Percentiles rank a stretch among this genome's conserved stretches.
Conservation (phyloP, 2,329 filamentous ascomycete genomes). For the Cercospora sp. region DNA sequence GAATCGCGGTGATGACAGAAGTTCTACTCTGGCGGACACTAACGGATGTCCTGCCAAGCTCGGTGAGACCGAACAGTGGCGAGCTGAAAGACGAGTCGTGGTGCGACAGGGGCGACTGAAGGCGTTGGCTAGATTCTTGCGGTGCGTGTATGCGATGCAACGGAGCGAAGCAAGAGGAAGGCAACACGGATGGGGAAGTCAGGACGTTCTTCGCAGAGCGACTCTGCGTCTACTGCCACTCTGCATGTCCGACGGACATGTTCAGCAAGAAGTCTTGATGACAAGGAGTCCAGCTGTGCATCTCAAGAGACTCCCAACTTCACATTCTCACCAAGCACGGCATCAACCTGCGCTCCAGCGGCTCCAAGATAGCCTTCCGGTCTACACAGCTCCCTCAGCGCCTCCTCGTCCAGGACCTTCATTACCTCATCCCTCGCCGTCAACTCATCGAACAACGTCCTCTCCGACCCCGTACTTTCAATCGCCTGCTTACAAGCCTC, state of each 20-base stretch:
- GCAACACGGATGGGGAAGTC: neutral
- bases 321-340: slow-evolving; percentile 6
- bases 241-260: neutral
- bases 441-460: slow-evolving; percentile 23
- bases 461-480: slow-evolving; percentile 20
- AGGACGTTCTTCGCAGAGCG: neutral
- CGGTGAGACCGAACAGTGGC: slow-evolving; percentile 7
- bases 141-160: neutral
- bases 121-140: neutral
- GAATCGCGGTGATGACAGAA: neutral
- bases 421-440: slow-evolving; percentile 24
- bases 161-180: neutral
- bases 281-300: neutral
- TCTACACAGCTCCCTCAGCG: slow-evolving; percentile 31
- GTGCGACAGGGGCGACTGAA: neutral
- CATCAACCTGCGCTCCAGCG: slow-evolving; percentile 31
- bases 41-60: slow-evolving; percentile 8
- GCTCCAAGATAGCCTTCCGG: slow-evolving; percentile 34
- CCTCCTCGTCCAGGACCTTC: slow-evolving; percentile 18
- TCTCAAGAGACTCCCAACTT: neutral
- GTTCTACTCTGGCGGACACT: slow-evolving; percentile 1
- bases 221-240: neutral
- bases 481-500: slow-evolving; percentile 38
- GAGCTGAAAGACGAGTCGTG: slow-evolving; percentile 1
- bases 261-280: neutral